A percentile compares a stretch with the other conserved stretches of the same genome.
Conservation (phyloP, 345 rosid genomes). For the Turritis glabra region DNA sequence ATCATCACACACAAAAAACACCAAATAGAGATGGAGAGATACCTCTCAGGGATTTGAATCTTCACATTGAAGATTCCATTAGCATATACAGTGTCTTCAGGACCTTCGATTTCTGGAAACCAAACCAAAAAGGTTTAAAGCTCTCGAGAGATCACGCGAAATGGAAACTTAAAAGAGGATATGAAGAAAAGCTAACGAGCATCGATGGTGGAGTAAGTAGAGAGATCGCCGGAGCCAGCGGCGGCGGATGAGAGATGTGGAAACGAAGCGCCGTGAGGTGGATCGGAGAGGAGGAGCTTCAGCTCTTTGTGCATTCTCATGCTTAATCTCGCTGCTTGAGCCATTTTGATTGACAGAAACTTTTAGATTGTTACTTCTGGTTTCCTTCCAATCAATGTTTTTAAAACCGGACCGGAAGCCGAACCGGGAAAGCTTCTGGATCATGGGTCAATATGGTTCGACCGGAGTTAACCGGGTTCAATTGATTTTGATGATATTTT, state of each 20-base stretch:
- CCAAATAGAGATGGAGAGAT: background rate
- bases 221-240: constrained; percentile 46
- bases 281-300: constrained; percentile 78
- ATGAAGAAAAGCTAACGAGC: constrained; percentile 50
- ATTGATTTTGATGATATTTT: too few relatives aligned
- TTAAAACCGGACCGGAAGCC: too few relatives aligned
- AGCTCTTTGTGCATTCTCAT: constrained; percentile 84
- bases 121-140: background rate
- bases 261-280: constrained; percentile 69
- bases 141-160: background rate
- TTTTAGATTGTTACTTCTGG: too few relatives aligned
- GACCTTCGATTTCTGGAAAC: constrained; percentile 62
- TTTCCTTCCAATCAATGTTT: too few relatives aligned
- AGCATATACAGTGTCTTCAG: constrained; percentile 74
- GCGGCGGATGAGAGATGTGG: constrained; percentile 61
- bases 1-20: background rate
- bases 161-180: background rate
- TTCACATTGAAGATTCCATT: constrained; percentile 64
- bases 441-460: too few relatives aligned
- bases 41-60: constrained; percentile 84
- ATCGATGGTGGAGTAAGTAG: constrained; percentile 56
- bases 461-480: too few relatives aligned
- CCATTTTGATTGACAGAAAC: constrained; percentile 46
- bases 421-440: too few relatives aligned
- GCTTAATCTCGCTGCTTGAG: constrained; percentile 77